Evolutionary conservation across 306 rosid species (phyloP).

Genomic region (Sechiopsis laciniata): DNA sequence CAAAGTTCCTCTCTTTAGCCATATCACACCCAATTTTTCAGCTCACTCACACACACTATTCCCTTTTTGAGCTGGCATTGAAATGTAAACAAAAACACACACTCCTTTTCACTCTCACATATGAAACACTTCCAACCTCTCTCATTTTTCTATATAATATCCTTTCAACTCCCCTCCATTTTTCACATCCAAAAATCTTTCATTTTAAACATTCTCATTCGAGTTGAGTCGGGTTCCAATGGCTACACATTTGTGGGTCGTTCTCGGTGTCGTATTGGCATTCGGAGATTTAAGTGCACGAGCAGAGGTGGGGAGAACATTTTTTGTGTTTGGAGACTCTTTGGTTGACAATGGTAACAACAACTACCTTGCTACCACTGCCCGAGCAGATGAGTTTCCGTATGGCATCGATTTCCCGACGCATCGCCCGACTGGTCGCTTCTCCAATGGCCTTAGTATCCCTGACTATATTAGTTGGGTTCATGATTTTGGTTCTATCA

Average conservation of each 20-base stretch:
- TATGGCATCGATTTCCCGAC: constrained; percentile 79
- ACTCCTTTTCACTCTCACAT: neutral
- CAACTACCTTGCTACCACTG: constrained; percentile 69
- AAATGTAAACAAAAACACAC: neutral
- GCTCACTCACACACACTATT: neutral
- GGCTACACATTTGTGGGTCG: neutral
- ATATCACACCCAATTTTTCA: constrained; percentile 12
- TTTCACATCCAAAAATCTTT: neutral
- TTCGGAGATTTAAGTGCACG: constrained; percentile 22
- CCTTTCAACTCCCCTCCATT: neutral
- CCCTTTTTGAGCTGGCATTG: neutral
- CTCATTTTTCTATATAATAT: constrained; percentile 14
- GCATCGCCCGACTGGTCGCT: constrained; percentile 71
- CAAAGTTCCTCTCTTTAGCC: neutral
- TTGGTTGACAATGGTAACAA: constrained; percentile 88
- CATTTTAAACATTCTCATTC: neutral
- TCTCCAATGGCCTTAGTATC: constrained; percentile 84
- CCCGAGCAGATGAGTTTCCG: constrained; percentile 73
- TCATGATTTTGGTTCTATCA: neutral
- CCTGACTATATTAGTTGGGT: constrained; percentile 66
- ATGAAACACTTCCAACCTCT: neutral
- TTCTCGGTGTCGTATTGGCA: neutral
- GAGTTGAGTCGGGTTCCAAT: neutral
- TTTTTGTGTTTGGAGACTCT: constrained; percentile 89
- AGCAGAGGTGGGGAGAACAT: constrained; percentile 40